Percentiles rank a stretch among this genome's conserved stretches.
These are phyloP conservation scores for Rhizopogon vesiculosus DNA, from an alignment of 768 basidiomycete species.

Conservation along the genomic window DNA sequence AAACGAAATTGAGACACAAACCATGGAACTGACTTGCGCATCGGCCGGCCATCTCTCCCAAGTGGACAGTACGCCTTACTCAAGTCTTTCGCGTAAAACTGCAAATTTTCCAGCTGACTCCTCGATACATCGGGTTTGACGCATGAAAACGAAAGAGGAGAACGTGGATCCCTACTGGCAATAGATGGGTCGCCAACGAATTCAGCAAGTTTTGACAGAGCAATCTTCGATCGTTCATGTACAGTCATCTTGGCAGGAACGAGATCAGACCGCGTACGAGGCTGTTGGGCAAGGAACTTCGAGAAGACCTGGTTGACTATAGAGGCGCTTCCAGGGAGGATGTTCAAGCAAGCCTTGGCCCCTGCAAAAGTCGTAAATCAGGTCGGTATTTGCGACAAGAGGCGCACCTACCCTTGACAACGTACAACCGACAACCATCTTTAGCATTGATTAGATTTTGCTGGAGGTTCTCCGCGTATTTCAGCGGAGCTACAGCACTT, in stretches of 20 bases:
- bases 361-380: slow-evolving; percentile 31
- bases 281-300: slow-evolving; percentile 57
- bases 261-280: slow-evolving; percentile 46
- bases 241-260: slow-evolving; percentile 28
- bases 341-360: slow-evolving; percentile 48
- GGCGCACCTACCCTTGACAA: slow-evolving; percentile 50
- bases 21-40: slow-evolving; percentile 47
- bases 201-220: slow-evolving; percentile 49
- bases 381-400: background rate
- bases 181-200: slow-evolving; percentile 43
- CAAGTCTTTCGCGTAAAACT: slow-evolving; percentile 40
- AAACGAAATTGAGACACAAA: background rate
- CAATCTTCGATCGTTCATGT: slow-evolving; percentile 48
- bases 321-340: slow-evolving; percentile 52
- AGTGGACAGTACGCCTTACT: slow-evolving; percentile 51
- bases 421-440: slow-evolving; percentile 47
- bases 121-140: slow-evolving; percentile 46
- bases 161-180: slow-evolving; percentile 48
- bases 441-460: slow-evolving; percentile 43
- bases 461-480: slow-evolving; percentile 52
- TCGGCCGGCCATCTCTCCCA: slow-evolving; percentile 51
- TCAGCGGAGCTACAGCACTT: slow-evolving; percentile 47
- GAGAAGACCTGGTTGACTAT: slow-evolving; percentile 59
- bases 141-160: slow-evolving; percentile 65
- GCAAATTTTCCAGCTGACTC: slow-evolving; percentile 47